Conservation (phyloP, 1,284 basidiomycete genomes). For the Schizophyllum amplum region DNA sequence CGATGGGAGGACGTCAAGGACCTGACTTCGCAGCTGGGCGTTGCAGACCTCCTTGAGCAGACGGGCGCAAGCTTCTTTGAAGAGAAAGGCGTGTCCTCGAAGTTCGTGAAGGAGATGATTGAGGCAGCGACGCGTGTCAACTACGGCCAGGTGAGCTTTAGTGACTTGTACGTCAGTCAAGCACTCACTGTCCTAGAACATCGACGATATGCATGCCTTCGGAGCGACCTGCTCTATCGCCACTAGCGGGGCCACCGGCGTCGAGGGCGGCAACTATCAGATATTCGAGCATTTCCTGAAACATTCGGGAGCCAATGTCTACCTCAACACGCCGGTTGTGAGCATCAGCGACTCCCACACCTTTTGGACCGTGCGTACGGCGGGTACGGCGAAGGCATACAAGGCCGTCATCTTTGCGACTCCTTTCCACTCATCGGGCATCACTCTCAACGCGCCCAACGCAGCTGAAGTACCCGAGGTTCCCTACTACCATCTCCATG, state of each 20-base stretch:
- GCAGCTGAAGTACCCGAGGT: conserved; percentile 50
- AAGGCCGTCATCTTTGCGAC: conserved; percentile 70
- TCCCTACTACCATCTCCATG: conserved; percentile 77
- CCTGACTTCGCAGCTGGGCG: conserved; percentile 48
- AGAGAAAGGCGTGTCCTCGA: conserved; percentile 44
- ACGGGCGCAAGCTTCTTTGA: conserved; percentile 53
- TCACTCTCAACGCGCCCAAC: conserved; percentile 40
- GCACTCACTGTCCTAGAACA: conserved; percentile 38
- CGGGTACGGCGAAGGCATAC: conserved; percentile 38
- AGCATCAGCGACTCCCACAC: conserved; percentile 32
- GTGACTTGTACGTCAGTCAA: neutral
- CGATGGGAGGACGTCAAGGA: conserved; percentile 59
- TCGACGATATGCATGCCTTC: conserved; percentile 72
- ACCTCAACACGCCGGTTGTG: conserved; percentile 56
- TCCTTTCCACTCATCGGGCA: conserved; percentile 59
- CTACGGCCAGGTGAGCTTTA: conserved; percentile 64
- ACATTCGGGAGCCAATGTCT: conserved; percentile 58
- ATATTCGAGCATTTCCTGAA: conserved; percentile 81
- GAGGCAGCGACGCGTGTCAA: conserved; percentile 85
- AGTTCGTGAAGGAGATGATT: conserved; percentile 68
- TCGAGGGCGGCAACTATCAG: conserved; percentile 79
- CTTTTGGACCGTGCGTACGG: conserved; percentile 40
- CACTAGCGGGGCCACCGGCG: conserved; percentile 55
- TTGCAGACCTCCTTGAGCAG: conserved; percentile 41
- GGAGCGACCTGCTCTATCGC: conserved; percentile 74